Evolutionary conservation across 1,284 basidiomycete genomes (phyloP).

Genomic region (Porogramme epimiltina): DNA sequence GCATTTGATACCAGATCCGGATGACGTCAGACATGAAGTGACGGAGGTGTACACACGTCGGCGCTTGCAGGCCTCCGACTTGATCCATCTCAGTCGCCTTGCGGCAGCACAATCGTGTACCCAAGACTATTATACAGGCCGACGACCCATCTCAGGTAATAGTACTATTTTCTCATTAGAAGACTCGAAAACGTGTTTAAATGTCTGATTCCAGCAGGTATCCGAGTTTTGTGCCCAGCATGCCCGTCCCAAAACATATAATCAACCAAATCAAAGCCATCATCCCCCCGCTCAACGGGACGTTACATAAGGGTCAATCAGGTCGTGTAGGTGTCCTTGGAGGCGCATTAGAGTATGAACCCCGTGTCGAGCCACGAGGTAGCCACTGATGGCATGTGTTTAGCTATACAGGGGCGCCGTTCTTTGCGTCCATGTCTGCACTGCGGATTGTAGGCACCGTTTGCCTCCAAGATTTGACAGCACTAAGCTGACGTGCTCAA

Average conservation of each 20-base stretch:
- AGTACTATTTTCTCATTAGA: too few relatives aligned
- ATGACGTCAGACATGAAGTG: too few relatives aligned
- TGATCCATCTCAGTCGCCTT: too few relatives aligned
- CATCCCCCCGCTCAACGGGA: slow-evolving; percentile 83
- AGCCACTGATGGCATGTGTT: background rate
- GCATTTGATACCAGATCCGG: too few relatives aligned
- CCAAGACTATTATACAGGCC: too few relatives aligned
- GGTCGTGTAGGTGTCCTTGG: slow-evolving; percentile 95
- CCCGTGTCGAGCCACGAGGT: background rate
- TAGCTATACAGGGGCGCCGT: slow-evolving; percentile 93
- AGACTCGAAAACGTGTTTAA: too few relatives aligned
- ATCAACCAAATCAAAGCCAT: slow-evolving; percentile 74
- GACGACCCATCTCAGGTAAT: too few relatives aligned
- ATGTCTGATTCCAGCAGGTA: too few relatives aligned
- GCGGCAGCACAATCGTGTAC: too few relatives aligned
- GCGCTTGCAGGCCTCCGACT: too few relatives aligned
- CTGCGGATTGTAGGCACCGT: slow-evolving; percentile 74
- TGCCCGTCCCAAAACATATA: slow-evolving; percentile 61
- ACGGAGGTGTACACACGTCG: too few relatives aligned
- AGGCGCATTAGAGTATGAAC: slow-evolving; percentile 82
- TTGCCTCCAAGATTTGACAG: slow-evolving; percentile 3
- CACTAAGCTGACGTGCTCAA: background rate
- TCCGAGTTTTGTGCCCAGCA: slow-evolving; percentile 34
- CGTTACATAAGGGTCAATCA: slow-evolving; percentile 95
- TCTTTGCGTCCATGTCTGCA: slow-evolving; percentile 89